Percentiles rank a stretch among this genome's conserved stretches.
phyloP scores from a whole-genome alignment of 192 early-diverging fungal species.

The Backusella psychrophila region DNA sequence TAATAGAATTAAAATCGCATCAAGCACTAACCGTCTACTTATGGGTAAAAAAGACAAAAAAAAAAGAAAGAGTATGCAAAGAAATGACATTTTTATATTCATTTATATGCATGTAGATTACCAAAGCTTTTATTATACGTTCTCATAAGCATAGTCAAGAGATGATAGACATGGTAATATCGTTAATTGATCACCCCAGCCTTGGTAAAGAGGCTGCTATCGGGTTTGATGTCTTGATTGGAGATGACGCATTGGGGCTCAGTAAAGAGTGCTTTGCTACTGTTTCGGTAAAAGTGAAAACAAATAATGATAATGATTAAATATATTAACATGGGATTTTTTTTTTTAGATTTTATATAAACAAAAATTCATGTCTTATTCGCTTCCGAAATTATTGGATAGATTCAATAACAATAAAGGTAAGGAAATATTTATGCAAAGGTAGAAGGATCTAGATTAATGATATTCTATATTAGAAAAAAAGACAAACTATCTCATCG shows the following conservation, averaged over 20 bases:
- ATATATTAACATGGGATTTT: neutral
- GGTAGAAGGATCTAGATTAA: neutral
- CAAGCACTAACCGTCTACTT: neutral
- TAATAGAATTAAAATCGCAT: neutral
- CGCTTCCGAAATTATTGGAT: constrained; percentile 63
- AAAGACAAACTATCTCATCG: constrained; percentile 74
- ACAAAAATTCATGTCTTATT: constrained; percentile 82
- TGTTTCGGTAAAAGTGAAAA: constrained; percentile 42
- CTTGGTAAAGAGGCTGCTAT: constrained; percentile 55
- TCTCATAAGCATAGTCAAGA: constrained; percentile 50
- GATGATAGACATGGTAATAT: constrained; percentile 51
- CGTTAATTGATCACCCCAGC: constrained; percentile 40
- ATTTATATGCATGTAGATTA: constrained; percentile 37
- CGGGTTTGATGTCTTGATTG: constrained; percentile 70
- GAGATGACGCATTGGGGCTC: constrained; percentile 65
- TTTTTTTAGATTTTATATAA: constrained; percentile 67
- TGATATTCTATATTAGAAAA: constrained; percentile 32
- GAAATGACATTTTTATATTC: neutral
- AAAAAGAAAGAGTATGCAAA: neutral
- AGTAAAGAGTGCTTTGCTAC: constrained; percentile 67
- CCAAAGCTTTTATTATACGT: constrained; percentile 63
- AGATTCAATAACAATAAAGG: constrained; percentile 44
- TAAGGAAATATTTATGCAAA: constrained; percentile 17
- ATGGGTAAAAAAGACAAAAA: neutral
- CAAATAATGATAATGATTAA: neutral